Evolutionary conservation across 768 basidiomycete species (phyloP).

Genomic region (Trametes gibbosa): DNA sequence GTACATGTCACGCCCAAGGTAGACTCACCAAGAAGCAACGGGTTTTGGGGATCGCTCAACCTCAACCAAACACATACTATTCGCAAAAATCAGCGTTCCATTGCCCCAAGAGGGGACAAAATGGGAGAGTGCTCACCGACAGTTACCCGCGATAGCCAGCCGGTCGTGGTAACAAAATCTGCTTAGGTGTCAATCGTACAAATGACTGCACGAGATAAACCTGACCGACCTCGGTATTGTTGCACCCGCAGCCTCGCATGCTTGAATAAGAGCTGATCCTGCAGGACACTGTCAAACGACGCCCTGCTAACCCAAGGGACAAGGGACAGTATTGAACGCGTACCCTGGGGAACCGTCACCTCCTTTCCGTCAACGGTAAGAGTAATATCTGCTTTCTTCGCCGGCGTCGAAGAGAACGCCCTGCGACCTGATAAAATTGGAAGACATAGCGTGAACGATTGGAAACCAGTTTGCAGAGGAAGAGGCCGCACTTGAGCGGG

Average conservation of each 20-base stretch:
- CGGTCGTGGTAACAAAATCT: conserved; percentile 91
- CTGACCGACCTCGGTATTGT: conserved; percentile 67
- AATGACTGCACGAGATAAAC: not conserved
- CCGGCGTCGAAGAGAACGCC: conserved; percentile 62
- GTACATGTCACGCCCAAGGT: not conserved
- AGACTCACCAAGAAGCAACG: conserved; percentile 80
- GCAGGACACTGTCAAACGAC: conserved; percentile 1
- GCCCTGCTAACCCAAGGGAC: not conserved
- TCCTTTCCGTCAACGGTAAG: conserved; percentile 96
- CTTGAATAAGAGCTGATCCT: conserved; percentile 96
- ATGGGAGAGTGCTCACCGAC: conserved; percentile 58
- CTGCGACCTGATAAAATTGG: conserved; percentile 45
- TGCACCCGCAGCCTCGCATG: conserved; percentile 87
- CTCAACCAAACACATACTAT: conserved; percentile 97
- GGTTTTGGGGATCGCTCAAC: conserved; percentile 95
- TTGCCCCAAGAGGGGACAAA: not conserved
- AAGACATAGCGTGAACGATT: not conserved
- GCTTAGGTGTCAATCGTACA: conserved; percentile 8
- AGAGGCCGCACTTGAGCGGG: conserved; percentile 32
- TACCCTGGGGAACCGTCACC: conserved; percentile 95
- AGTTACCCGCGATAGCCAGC: conserved; percentile 96
- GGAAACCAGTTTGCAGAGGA: not conserved
- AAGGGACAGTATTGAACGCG: conserved; percentile 28
- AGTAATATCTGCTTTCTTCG: conserved; percentile 76
- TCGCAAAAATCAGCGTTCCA: not conserved